Base-by-base conservation (phyloP, 257 asterid genomes). In the Solanum bulbocastanum region DNA sequence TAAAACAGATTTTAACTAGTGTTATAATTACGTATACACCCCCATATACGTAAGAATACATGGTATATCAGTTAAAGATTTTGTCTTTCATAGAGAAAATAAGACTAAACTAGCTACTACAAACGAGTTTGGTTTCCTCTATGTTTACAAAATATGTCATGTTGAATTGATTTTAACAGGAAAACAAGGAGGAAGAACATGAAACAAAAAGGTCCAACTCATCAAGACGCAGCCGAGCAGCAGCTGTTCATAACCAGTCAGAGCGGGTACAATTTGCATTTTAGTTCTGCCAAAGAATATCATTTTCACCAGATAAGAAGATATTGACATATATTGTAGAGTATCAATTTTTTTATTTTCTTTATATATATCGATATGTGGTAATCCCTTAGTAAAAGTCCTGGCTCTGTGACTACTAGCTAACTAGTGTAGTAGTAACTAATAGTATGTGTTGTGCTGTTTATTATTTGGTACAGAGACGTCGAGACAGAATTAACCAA, bases 401-500 rank as follows among this genome's bases (percentile, higher is more conserved):
- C 0, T 27, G 35, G 10, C 73, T 27, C 35, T 11, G 5, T 0
- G 5, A 66, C 10, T 66, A 66, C 73, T 66, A 32, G 25, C 25
- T 71, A 76, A 0, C 23, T n/a, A 78, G 84, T 79, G 30, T 5
- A 20, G 30, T 20, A 79, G 10, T 3, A 8, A 27, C 36, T 82
- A 49, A 82, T 82, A 16, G 30, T 44, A 49, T 49, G 39, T 69
- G 39, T 62, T 84, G 42, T 66, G 20, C 22, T 58, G 25, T 23
- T 33, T 69, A 32, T 10, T 69, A 30, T 62, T 22, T 85, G n/a
- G 39, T 91, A 0, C 27, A 94, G 98, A 92, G 96, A 86, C 96
- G 97, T 10, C 91, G 98, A 46, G 98, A 94, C 36, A 91, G 96
- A 87, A 95, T 95, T 83, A 95, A 95, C 69, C 92, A 95, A 92